These are phyloP conservation scores for Mycena amicta DNA, from an alignment of 768 basidiomycete genomes.

Conservation along the genomic window DNA sequence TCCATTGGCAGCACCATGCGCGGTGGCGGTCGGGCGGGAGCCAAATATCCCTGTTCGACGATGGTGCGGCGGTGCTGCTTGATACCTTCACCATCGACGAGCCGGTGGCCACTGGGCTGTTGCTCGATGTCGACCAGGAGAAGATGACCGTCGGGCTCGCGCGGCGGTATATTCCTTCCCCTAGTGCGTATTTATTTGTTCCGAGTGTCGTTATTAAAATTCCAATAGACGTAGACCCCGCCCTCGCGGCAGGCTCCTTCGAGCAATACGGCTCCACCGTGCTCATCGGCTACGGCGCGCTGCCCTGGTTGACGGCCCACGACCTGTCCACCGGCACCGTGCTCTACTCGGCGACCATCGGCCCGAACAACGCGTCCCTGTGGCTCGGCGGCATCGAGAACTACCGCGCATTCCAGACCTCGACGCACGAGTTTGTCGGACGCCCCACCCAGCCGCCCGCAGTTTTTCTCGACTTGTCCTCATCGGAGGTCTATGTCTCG, in stretches of 20 bases:
- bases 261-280: constrained; percentile 1
- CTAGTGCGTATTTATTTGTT: not conserved
- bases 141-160: not conserved
- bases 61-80: constrained; percentile 9
- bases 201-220: not conserved
- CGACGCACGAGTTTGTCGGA: constrained; percentile 17
- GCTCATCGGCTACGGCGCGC: constrained; percentile 2
- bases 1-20: constrained; percentile 23
- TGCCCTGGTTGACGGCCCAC: constrained; percentile 5
- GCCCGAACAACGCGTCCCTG: constrained; percentile 7
- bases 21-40: constrained; percentile 14
- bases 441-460: constrained; percentile 16
- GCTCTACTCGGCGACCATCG: constrained; percentile 11
- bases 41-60: constrained; percentile 10
- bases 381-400: constrained; percentile 8
- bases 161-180: not conserved
- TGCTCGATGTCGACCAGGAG: not conserved
- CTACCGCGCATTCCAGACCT: constrained; percentile 10
- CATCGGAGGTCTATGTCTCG: constrained; percentile 19
- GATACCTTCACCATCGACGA: not conserved
- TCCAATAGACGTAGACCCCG: not conserved
- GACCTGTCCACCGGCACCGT: not conserved
- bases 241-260: constrained; percentile 6
- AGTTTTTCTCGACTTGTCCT: constrained; percentile 1
- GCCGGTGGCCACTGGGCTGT: not conserved